A percentile compares a stretch with the other conserved stretches of the same genome.
phyloP scores from a whole-genome alignment of 179 eudicot species.

The Drosera spatulata region DNA sequence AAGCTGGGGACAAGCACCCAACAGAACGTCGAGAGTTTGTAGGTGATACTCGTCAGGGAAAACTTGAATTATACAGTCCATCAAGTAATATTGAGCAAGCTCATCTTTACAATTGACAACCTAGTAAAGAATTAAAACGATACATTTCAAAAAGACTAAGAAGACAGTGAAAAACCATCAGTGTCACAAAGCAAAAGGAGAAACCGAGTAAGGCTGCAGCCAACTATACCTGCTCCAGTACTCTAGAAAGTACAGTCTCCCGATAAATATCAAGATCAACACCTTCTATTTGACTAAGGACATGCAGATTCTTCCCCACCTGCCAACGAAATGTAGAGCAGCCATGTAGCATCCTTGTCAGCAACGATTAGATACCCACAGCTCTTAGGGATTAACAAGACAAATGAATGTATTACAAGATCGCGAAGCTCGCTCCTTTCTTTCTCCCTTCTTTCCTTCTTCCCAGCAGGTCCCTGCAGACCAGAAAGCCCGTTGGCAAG shows the following conservation, averaged over 20 bases:
- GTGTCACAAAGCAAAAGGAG: not conserved
- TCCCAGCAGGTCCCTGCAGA: constrained; percentile 99
- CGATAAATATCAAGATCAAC: constrained; percentile 90
- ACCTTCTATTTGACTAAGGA: constrained; percentile 97
- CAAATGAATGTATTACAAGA: constrained; percentile 59
- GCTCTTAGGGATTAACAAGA: constrained; percentile 1
- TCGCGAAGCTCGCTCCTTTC: constrained; percentile 98
- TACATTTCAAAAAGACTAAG: too few relatives aligned
- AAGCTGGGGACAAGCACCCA: constrained; percentile 90
- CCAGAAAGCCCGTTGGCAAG: constrained; percentile 95
- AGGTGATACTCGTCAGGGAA: constrained; percentile 98
- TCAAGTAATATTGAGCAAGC: constrained; percentile 88
- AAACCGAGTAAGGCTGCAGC: constrained; percentile 1
- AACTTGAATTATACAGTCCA: constrained; percentile 98
- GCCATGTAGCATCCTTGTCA: constrained; percentile 26
- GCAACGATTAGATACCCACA: constrained; percentile 9
- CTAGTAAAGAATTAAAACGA: constrained; percentile 21
- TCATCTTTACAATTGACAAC: constrained; percentile 97
- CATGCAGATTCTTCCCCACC: constrained; percentile 98
- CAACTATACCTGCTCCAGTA: constrained; percentile 75
- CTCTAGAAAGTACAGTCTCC: constrained; percentile 91
- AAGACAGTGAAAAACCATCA: too few relatives aligned
- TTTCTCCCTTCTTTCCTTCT: constrained; percentile 85
- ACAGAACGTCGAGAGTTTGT: constrained; percentile 83
- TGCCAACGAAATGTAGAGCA: constrained; percentile 23